phyloP scores from a whole-genome alignment of 108 stramenopile species.

The Nitzschia sp. region DNA sequence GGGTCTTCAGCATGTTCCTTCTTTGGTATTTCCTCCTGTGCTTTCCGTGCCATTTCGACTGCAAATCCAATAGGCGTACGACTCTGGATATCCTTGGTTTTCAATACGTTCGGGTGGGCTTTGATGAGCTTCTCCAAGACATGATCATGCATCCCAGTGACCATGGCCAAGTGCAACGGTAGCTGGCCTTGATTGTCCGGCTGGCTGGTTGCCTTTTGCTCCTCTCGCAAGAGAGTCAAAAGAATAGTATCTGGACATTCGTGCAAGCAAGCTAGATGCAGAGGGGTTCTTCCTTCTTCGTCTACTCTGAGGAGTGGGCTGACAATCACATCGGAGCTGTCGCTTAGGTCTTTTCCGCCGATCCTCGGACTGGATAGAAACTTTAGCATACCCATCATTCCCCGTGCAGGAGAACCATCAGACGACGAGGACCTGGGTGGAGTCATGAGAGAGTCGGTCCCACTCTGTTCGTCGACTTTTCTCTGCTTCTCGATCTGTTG shows the following conservation, averaged over 20 bases:
- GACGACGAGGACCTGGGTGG: neutral
- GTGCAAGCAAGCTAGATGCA: slow-evolving; percentile 23
- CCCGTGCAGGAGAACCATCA: neutral
- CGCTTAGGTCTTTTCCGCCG: neutral
- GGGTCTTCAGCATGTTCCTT: slow-evolving; percentile 14
- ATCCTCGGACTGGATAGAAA: neutral
- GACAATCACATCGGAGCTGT: neutral
- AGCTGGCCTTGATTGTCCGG: slow-evolving; percentile 15
- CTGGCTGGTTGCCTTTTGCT: slow-evolving; percentile 15
- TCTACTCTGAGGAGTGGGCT: slow-evolving; percentile 30
- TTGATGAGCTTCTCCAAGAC: slow-evolving; percentile 28
- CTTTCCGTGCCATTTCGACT: slow-evolving; percentile 15
- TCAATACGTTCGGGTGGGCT: slow-evolving; percentile 28
- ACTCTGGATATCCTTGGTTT: slow-evolving; percentile 17
- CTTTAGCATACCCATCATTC: neutral
- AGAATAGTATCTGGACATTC: slow-evolving; percentile 21
- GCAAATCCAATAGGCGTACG: slow-evolving; percentile 33
- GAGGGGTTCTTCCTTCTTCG: slow-evolving; percentile 22
- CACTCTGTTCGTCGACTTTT: neutral
- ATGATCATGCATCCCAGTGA: slow-evolving; percentile 20
- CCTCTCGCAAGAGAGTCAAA: slow-evolving; percentile 8
- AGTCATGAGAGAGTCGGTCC: neutral
- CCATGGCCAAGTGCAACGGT: slow-evolving; percentile 33
- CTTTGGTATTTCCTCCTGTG: neutral
- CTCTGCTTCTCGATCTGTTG: neutral